phyloP scores from a whole-genome alignment of 1,284 basidiomycete genomes.

The Cronartium quercuum region DNA sequence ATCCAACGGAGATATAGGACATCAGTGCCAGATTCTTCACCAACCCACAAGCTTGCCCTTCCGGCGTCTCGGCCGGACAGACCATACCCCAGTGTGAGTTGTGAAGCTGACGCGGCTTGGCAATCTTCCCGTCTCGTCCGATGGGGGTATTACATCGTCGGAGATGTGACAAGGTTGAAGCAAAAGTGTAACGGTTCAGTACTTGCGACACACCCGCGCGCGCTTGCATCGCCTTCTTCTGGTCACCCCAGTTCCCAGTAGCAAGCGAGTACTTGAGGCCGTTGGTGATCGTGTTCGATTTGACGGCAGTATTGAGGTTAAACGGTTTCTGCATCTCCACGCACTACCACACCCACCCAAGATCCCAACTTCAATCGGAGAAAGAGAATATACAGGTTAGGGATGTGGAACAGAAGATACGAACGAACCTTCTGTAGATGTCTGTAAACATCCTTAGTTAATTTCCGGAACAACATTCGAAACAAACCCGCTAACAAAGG shows the following conservation, averaged over 20 bases:
- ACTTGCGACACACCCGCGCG: constrained; percentile 99
- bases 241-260: constrained; percentile 99
- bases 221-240: constrained; percentile 95
- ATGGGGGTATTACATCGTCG: constrained; percentile 97
- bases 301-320: constrained; percentile 83
- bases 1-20: constrained; percentile 96
- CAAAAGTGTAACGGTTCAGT: constrained; percentile 95
- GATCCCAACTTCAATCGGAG: constrained; percentile 98
- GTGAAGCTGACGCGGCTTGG: constrained; percentile 96
- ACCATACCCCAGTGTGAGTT: constrained; percentile 99
- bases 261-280: constrained; percentile 96
- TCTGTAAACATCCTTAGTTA: constrained; percentile 94
- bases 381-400: constrained; percentile 66
- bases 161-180: constrained; percentile 94
- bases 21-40: constrained; percentile 98
- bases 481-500: constrained; percentile 59
- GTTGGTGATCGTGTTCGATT: constrained; percentile 94
- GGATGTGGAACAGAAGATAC: background rate
- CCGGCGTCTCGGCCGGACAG: constrained; percentile 96
- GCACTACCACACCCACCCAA: constrained; percentile 60
- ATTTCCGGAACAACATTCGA: constrained; percentile 91
- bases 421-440: constrained; percentile 84
- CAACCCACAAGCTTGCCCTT: constrained; percentile 97
- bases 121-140: constrained; percentile 97
- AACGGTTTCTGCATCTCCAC: constrained; percentile 96